Percentiles rank a stretch among this genome's conserved stretches.
Evolutionary conservation across 208 protist genomes (phyloP).

Genomic region (Tritrichomonas foetus): DNA sequence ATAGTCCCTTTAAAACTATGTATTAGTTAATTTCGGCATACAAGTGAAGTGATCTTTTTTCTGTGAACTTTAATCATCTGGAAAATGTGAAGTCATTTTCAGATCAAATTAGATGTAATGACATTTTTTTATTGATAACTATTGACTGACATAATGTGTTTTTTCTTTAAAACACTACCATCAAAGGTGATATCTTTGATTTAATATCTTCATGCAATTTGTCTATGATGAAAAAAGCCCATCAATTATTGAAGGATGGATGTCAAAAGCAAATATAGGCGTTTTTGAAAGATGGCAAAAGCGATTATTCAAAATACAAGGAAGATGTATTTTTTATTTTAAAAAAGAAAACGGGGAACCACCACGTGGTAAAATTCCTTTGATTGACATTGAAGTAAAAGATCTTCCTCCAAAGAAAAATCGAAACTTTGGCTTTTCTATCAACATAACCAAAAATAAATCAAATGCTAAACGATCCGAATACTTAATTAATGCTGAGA

Average conservation of each 20-base stretch:
- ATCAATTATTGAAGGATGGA: background rate
- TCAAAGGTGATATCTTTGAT: no score
- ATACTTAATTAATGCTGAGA: background rate
- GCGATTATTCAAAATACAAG: background rate
- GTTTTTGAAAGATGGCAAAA: background rate
- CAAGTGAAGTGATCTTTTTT: no score
- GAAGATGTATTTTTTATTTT: background rate
- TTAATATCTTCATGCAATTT: no score
- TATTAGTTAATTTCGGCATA: no score
- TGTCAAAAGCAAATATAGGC: background rate
- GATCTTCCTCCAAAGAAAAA: background rate
- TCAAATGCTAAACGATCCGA: background rate
- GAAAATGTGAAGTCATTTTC: no score
- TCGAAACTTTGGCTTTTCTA: background rate
- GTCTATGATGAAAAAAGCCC: background rate
- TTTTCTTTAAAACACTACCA: no score
- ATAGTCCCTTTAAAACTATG: no score
- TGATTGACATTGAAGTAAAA: background rate
- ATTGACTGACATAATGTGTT: no score
- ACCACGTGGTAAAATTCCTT: background rate
- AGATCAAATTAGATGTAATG: no score
- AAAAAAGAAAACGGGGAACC: background rate
- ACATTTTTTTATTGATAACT: no score
- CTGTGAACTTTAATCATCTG: no score
- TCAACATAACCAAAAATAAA: background rate